Percentiles rank a stretch among this genome's conserved stretches.
Conservation (phyloP, 495 filamentous ascomycete species). For the Bryoglossum gracile region DNA sequence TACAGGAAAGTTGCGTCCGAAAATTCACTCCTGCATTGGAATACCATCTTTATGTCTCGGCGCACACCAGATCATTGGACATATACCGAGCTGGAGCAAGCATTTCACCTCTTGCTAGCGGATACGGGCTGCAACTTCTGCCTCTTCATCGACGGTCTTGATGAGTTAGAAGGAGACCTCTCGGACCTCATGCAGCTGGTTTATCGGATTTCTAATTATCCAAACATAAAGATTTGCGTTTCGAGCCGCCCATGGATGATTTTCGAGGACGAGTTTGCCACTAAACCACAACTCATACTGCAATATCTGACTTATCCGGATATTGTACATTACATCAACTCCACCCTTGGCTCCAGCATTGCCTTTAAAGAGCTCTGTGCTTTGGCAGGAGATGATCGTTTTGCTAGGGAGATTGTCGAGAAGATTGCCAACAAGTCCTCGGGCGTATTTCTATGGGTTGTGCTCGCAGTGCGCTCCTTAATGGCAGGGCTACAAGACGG, state of each 20-base stretch:
- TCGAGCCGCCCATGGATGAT: not conserved
- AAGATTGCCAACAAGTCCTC: not conserved
- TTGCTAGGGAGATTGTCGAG: not conserved
- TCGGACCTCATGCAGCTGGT: not conserved
- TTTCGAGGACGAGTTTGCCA: not conserved
- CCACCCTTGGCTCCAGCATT: not conserved
- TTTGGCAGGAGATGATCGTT: not conserved
- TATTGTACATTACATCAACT: not conserved
- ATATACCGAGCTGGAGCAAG: not conserved
- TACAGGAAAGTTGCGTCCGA: no score
- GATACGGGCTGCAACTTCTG: not conserved
- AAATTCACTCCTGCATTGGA: not conserved
- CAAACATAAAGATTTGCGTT: not conserved
- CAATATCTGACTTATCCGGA: not conserved
- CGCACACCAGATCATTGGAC: not conserved
- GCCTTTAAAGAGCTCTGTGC: not conserved
- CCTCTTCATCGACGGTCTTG: not conserved
- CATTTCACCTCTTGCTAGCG: not conserved
- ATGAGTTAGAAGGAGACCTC: not conserved
- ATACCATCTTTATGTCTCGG: not conserved
- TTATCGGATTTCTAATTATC: not conserved
- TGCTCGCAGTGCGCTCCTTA: not conserved
- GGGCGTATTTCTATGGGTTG: not conserved
- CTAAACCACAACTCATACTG: not conserved
- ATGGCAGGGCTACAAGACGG: not conserved